Conservation (phyloP, 2,329 filamentous ascomycete genomes). For the Hypomyces perniciosus region DNA sequence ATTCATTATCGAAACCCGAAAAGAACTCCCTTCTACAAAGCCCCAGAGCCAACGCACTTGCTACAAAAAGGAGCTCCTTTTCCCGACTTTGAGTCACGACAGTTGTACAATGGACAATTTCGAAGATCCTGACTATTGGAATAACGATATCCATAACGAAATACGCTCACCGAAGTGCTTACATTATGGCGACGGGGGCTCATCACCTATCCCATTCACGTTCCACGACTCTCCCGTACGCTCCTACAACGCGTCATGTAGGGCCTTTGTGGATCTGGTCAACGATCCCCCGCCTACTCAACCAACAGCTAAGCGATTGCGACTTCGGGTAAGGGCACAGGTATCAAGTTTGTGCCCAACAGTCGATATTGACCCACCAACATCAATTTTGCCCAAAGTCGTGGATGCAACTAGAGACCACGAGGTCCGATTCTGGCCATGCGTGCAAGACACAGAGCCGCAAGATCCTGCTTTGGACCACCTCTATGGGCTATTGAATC, state of each 20-base stretch:
- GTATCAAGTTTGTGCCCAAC: neutral
- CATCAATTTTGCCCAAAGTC: neutral
- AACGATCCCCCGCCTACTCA: slow-evolving; percentile 37
- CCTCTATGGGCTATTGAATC: slow-evolving; percentile 33
- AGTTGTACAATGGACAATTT: neutral
- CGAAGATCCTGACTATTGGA: slow-evolving; percentile 20
- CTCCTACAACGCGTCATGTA: slow-evolving; percentile 47
- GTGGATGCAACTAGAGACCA: neutral
- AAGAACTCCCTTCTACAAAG: slow-evolving; percentile 53
- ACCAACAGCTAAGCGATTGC: slow-evolving; percentile 31
- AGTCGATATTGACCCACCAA: neutral
- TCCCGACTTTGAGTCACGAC: slow-evolving; percentile 22
- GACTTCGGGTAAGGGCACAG: slow-evolving; percentile 32
- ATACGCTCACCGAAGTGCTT: slow-evolving; percentile 19
- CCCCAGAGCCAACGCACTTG: slow-evolving; percentile 59
- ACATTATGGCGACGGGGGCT: slow-evolving; percentile 43
- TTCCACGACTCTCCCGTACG: slow-evolving; percentile 49
- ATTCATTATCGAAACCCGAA: slow-evolving; percentile 60
- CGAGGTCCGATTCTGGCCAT: slow-evolving; percentile 21
- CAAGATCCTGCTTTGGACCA: slow-evolving; percentile 13
- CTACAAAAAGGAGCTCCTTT: slow-evolving; percentile 53
- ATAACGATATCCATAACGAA: slow-evolving; percentile 25
- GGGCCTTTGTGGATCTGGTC: slow-evolving; percentile 55
- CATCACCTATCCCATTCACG: slow-evolving; percentile 37
- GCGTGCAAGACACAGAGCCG: slow-evolving; percentile 3